Evolutionary conservation across 306 rosid species (phyloP).

Genomic region (Quercus ilex): DNA sequence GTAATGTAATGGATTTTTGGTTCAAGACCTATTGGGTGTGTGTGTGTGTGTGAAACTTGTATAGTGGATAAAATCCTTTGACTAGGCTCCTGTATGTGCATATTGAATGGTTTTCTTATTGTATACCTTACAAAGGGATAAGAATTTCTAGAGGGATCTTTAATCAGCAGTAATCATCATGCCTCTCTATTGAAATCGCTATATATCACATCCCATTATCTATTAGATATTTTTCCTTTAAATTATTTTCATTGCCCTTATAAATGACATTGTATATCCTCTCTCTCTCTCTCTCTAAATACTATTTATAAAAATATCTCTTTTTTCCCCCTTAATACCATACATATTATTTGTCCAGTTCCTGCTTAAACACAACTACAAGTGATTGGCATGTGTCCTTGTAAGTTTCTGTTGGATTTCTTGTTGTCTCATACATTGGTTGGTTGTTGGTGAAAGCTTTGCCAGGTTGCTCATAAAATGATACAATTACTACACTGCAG

Average conservation of each 20-base stretch:
- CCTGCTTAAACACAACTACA: background rate
- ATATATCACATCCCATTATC: background rate
- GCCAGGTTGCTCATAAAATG: slow-evolving; percentile 15
- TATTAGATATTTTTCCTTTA: background rate
- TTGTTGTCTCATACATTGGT: background rate
- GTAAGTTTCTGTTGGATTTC: background rate
- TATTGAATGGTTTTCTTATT: background rate
- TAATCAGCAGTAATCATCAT: background rate
- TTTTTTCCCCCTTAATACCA: background rate
- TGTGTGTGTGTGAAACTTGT: background rate
- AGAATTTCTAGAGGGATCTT: background rate
- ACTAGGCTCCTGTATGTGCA: background rate
- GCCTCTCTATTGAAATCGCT: background rate
- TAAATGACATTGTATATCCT: background rate
- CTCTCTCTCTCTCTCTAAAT: background rate
- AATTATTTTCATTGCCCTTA: background rate
- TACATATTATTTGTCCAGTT: background rate
- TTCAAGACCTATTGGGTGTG: too few species aligned
- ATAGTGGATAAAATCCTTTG: background rate
- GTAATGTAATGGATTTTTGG: too few species aligned
- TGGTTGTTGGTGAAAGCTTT: slow-evolving; percentile 18
- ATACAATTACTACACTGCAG: slow-evolving; percentile 38
- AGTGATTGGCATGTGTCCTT: background rate
- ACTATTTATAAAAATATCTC: too few species aligned
- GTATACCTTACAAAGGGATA: background rate